phyloP scores from a whole-genome alignment of 2,329 filamentous ascomycete genomes.

The Microdochium trichocladiopsis region DNA sequence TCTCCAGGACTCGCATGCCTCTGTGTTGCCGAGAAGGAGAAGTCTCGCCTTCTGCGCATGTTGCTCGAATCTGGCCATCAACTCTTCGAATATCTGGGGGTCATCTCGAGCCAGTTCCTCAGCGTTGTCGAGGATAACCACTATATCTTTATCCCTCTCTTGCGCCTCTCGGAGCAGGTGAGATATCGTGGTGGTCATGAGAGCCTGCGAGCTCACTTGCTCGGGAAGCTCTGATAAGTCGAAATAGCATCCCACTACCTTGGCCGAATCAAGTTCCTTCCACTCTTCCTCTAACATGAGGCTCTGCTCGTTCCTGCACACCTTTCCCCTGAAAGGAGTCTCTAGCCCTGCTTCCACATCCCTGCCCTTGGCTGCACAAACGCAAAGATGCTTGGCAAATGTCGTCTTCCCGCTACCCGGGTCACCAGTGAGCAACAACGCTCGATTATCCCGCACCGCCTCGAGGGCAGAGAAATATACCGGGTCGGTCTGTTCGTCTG shows the following conservation, averaged over 20 bases:
- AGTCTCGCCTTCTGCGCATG: background rate
- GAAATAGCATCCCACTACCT: background rate
- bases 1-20: background rate
- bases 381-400: slow-evolving; percentile 1
- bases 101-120: background rate
- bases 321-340: background rate
- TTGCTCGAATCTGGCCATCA: background rate
- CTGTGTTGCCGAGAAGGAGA: background rate
- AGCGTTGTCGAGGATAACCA: background rate
- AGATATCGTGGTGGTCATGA: background rate
- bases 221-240: background rate
- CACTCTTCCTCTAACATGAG: background rate
- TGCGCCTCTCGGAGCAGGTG: background rate
- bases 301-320: background rate
- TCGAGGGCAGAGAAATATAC: slow-evolving; percentile 2
- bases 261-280: background rate
- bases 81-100: background rate
- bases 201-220: background rate
- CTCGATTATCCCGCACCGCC: background rate
- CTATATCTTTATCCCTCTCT: background rate
- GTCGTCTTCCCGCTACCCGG: slow-evolving; percentile 1
- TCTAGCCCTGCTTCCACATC: background rate
- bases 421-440: background rate
- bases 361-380: background rate
- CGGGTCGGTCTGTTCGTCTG: background rate